Evolutionary conservation across 345 rosid genomes (phyloP).

Genomic region (Citrus trifoliata): DNA sequence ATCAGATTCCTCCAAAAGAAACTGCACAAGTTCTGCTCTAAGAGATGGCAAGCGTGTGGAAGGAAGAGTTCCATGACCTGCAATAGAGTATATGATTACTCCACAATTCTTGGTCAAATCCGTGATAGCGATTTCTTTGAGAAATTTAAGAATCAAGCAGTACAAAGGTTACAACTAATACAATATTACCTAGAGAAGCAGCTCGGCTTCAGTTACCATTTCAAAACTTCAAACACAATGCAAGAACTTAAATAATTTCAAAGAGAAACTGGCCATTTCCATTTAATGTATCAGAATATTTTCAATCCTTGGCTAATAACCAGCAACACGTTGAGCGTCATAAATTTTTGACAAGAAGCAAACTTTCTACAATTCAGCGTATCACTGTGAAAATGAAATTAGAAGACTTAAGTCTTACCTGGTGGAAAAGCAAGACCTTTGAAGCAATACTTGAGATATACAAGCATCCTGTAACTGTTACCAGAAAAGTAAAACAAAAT

Average conservation of each 20-base stretch:
- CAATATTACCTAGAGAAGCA: not conserved
- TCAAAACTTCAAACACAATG: not conserved
- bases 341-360: not conserved
- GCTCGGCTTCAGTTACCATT: not conserved
- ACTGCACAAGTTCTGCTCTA: constrained; percentile 75
- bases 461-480: constrained; percentile 97
- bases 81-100: constrained; percentile 19
- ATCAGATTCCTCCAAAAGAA: constrained; percentile 71
- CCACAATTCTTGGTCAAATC: constrained; percentile 1
- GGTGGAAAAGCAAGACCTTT: constrained; percentile 96
- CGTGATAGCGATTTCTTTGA: not conserved
- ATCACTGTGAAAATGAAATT: not conserved
- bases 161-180: constrained; percentile 1
- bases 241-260: not conserved
- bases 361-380: not conserved
- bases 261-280: not conserved
- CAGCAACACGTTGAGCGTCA: not conserved
- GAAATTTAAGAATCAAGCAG: not conserved
- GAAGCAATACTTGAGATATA: constrained; percentile 94
- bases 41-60: constrained; percentile 68
- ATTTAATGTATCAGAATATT: not conserved
- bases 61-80: constrained; percentile 86
- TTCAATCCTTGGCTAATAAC: not conserved
- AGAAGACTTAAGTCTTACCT: constrained; percentile 43
- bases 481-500: constrained; percentile 9